phyloP scores from a whole-genome alignment of 140 eudicot genomes.

The Anethum foeniculum region DNA sequence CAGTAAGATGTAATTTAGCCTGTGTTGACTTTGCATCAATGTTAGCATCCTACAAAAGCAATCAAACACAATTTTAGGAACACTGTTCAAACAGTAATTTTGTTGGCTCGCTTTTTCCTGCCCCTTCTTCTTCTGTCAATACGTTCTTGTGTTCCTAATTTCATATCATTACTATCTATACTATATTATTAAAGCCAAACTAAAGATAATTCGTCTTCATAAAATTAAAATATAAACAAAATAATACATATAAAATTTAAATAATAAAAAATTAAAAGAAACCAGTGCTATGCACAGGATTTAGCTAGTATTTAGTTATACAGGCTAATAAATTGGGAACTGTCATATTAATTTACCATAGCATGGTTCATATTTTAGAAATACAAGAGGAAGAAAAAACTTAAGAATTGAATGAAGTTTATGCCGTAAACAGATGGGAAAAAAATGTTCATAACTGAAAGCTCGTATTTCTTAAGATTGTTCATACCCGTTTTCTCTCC shows the following conservation, averaged over 20 bases:
- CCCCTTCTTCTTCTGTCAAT: not conserved
- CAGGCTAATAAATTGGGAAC: not conserved
- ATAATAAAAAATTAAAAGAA: too few relatives aligned
- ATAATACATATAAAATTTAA: too few relatives aligned
- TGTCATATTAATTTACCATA: not conserved
- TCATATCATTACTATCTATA: not conserved
- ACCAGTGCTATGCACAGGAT: too few relatives aligned
- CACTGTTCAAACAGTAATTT: not conserved
- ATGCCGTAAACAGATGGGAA: not conserved
- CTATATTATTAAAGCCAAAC: too few relatives aligned
- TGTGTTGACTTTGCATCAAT: slow-evolving; percentile 25
- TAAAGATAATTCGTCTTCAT: too few relatives aligned
- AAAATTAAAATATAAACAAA: too few relatives aligned
- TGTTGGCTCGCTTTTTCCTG: not conserved
- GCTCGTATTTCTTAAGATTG: not conserved
- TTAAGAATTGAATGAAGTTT: too few relatives aligned
- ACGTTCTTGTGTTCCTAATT: slow-evolving; percentile 40
- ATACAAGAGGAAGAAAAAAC: not conserved
- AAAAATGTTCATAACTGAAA: not conserved
- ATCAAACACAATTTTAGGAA: slow-evolving; percentile 16
- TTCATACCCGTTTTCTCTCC: slow-evolving; percentile 54
- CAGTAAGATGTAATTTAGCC: slow-evolving; percentile 54
- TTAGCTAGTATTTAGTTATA: not conserved
- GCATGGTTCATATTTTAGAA: not conserved
- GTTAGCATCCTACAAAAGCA: slow-evolving; percentile 41